These are phyloP conservation scores for Suillus luteus DNA, from an alignment of 768 basidiomycete species.

Conservation along the genomic window DNA sequence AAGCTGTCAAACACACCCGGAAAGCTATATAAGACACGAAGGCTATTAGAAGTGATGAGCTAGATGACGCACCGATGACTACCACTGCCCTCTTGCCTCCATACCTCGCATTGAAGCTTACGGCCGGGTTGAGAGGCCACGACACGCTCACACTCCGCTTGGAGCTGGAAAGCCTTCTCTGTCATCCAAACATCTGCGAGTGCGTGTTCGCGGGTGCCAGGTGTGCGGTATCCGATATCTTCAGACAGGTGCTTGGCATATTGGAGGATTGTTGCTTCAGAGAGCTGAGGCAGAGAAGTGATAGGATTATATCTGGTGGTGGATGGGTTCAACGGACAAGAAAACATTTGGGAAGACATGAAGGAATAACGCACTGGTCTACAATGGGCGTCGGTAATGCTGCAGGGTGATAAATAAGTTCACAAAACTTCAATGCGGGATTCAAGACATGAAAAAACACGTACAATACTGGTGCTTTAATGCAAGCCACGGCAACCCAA, in stretches of 20 bases:
- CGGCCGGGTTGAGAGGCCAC: constrained; percentile 43
- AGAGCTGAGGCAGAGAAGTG: constrained; percentile 68
- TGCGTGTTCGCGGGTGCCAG: constrained; percentile 88
- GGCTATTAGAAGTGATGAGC: constrained; percentile 3
- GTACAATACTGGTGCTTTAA: constrained; percentile 51
- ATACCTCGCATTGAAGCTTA: constrained; percentile 87
- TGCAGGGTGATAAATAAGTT: constrained; percentile 25
- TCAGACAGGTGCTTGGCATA: constrained; percentile 74
- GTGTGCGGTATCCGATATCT: constrained; percentile 87
- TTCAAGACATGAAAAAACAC: constrained; percentile 21
- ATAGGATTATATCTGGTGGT: constrained; percentile 44
- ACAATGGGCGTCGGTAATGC: constrained; percentile 60
- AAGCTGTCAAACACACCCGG: constrained; percentile 52
- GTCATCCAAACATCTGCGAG: constrained; percentile 83
- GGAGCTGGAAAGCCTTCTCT: constrained; percentile 60
- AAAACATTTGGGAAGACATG: not conserved
- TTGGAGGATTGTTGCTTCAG: constrained; percentile 66
- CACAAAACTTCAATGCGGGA: not conserved
- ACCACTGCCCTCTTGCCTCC: constrained; percentile 87
- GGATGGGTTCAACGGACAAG: not conserved
- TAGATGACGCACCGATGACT: constrained; percentile 69
- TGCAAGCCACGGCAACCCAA: constrained; percentile 50
- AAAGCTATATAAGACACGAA: not conserved
- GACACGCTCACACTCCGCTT: constrained; percentile 60
- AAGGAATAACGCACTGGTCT: constrained; percentile 44